Base-by-base conservation (phyloP, 2,329 filamentous ascomycete species). In the Uncinocarpus reesii region DNA sequence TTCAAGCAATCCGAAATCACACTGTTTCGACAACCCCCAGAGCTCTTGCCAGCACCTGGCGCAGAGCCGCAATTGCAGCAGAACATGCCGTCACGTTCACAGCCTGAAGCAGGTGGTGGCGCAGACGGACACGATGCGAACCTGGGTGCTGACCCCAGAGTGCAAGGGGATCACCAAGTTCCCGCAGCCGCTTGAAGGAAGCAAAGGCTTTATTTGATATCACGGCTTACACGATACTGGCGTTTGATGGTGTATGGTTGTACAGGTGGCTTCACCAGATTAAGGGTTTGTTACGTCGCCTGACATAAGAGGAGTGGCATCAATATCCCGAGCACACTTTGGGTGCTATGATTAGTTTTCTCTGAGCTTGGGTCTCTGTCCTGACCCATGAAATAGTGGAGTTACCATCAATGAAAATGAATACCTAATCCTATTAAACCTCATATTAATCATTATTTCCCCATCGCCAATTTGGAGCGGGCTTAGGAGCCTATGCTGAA, bases 1-100 rank as follows among this genome's bases (percentile, higher is more conserved):
- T 98, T 98, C 72, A 98, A 98, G 69, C 92, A 98, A 68, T 95
- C 88, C 45, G 92, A 98, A 71, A 98, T 98, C 64, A 89, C 95
- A 50, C 81, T 98, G 45, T 96, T 85, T 72, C 82, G 92, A 56
- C 92, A 96, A 62, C 67, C 71, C 21, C 71, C 71, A 42, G 71
- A 73, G 18, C 36, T 41, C 10, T 28, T 26, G 15, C 35, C 45
- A 5, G 45, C 21, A 10, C 36, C 36, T 42, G 37, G 36, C n/a
- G 24, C 45, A 34, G 36, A 5, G 11, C 28, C 18, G 13, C 45
- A 41, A 18, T n/a, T 29, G 36, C 45, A 47, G 10, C 35, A 32
- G 18, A 41, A 23, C 13, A 47, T 47, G 18, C 35, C 28, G 7
- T n/a, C 29, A n/a, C 43, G n/a, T 15, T 11, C 41, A 2, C 28